Evolutionary conservation across 495 filamentous ascomycete genomes (phyloP).

Genomic region (Daldinia childiae): DNA sequence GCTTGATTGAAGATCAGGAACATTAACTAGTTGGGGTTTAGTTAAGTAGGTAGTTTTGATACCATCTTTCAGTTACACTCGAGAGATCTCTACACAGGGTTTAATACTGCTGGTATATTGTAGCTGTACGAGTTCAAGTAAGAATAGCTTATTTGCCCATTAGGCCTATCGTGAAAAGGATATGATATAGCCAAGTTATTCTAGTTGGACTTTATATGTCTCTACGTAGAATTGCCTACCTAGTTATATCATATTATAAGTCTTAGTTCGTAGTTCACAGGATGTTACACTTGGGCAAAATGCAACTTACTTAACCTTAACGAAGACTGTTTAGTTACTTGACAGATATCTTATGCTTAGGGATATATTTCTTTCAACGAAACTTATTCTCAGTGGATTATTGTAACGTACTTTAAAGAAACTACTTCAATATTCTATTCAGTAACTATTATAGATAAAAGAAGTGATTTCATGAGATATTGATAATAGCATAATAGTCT

Average conservation of each 20-base stretch:
- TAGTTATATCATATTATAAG: neutral
- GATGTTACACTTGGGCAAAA: neutral
- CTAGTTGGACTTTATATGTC: neutral
- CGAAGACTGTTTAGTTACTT: neutral
- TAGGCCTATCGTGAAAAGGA: no score
- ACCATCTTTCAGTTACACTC: neutral
- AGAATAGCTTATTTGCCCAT: no score
- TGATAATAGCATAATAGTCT: no score
- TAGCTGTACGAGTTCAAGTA: neutral
- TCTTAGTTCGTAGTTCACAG: neutral
- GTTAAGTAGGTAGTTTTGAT: neutral
- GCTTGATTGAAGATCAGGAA: neutral
- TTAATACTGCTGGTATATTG: neutral
- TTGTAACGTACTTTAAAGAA: no score
- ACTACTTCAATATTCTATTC: no score
- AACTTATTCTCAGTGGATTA: neutral
- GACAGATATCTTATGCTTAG: neutral
- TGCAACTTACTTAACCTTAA: neutral
- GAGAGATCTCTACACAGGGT: neutral
- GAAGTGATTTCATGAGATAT: no score
- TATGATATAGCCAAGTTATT: no score
- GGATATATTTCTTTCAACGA: neutral
- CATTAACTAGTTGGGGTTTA: neutral
- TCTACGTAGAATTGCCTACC: neutral
- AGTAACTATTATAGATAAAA: no score